These are phyloP conservation scores for Isatis tinctoria DNA, from an alignment of 345 rosid genomes.

Conservation along the genomic window DNA sequence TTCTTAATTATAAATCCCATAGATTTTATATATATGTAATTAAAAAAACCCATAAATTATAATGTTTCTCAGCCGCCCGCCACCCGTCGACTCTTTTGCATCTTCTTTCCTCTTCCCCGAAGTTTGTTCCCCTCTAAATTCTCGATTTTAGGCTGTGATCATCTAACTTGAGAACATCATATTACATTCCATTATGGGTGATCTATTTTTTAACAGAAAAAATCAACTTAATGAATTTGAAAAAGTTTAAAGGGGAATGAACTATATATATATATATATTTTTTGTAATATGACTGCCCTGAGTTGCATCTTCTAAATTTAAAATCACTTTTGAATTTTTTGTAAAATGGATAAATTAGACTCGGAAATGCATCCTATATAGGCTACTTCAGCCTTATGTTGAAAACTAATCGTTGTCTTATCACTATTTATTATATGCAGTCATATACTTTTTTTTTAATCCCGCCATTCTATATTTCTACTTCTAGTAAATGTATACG, in stretches of 20 bases:
- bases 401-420: constrained; percentile 1
- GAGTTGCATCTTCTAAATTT: background rate
- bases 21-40: background rate
- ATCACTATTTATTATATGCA: background rate
- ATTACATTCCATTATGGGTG: background rate
- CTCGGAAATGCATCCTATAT: background rate
- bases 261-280: too few species aligned
- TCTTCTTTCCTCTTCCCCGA: background rate
- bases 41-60: background rate
- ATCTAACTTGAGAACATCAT: background rate
- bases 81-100: constrained; percentile 28
- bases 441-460: background rate
- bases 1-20: background rate
- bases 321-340: background rate
- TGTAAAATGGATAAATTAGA: background rate
- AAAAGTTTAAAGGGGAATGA: background rate
- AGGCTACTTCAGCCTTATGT: background rate
- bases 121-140: background rate
- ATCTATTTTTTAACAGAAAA: too few species aligned
- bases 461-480: background rate
- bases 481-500: constrained; percentile 15
- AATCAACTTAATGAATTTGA: background rate
- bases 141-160: background rate
- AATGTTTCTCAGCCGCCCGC: constrained; percentile 14
- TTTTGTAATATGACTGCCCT: too few species aligned